Conservation (phyloP, 805 yeast genomes). For the Metschnikowia henanensis region DNA sequence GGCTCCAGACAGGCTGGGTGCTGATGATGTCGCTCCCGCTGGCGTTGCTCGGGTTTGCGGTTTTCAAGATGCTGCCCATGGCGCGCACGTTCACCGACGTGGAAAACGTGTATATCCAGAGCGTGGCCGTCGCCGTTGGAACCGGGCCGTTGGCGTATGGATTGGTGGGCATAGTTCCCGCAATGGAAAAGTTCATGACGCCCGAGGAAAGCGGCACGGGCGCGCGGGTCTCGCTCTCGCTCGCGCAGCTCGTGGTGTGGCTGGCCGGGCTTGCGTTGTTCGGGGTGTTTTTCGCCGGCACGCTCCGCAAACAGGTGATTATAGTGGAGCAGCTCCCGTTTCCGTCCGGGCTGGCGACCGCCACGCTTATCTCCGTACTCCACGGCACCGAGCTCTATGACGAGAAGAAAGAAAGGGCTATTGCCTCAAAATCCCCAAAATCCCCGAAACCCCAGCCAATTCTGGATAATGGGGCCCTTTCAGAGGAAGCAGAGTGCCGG, state of each 20-base stretch:
- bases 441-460: too few species aligned
- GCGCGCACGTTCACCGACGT: slow-evolving; percentile 60
- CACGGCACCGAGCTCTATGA: slow-evolving; percentile 63
- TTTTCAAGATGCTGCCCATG: slow-evolving; percentile 65
- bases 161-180: slow-evolving; percentile 93
- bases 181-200: slow-evolving; percentile 85
- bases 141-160: slow-evolving; percentile 97
- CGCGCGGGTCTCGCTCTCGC: slow-evolving; percentile 32
- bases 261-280: slow-evolving; percentile 84
- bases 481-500: background rate
- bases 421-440: too few species aligned
- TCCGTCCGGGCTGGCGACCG: slow-evolving; percentile 97
- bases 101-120: slow-evolving; percentile 91
- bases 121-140: slow-evolving; percentile 95
- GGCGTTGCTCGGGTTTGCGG: slow-evolving; percentile 82
- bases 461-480: too few species aligned
- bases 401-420: slow-evolving; percentile 23
- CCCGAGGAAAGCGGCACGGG: slow-evolving; percentile 72
- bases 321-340: slow-evolving; percentile 86
- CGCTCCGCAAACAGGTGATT: slow-evolving; percentile 82
- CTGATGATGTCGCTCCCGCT: slow-evolving; percentile 98
- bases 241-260: slow-evolving; percentile 72
- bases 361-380: slow-evolving; percentile 84
- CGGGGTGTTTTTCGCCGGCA: slow-evolving; percentile 94
- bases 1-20: slow-evolving; percentile 98